Evolutionary conservation across 1,139 yeast genomes (phyloP).

Genomic region (Hemisphaericaspora xylanilytica): DNA sequence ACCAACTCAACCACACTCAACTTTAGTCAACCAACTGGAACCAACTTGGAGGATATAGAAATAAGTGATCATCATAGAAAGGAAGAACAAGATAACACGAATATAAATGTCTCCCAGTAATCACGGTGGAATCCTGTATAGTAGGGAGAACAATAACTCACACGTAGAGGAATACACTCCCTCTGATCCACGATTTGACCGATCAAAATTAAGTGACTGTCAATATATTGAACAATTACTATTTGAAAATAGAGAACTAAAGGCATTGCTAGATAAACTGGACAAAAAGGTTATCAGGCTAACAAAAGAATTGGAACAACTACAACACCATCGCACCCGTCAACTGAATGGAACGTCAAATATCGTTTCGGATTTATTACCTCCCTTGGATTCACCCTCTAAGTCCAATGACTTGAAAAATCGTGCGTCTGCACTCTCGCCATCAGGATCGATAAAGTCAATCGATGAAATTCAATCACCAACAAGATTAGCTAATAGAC

Average conservation of each 20-base stretch:
- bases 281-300: slow-evolving; percentile 6
- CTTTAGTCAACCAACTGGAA: too few relatives aligned
- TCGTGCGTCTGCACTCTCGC: too few relatives aligned
- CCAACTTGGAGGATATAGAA: too few relatives aligned
- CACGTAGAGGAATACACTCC: slow-evolving; percentile 26
- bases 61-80: too few relatives aligned
- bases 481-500: not conserved
- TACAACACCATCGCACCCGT: not conserved
- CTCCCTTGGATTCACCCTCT: not conserved
- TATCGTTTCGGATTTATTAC: not conserved
- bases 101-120: not conserved
- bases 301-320: not conserved
- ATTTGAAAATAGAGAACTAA: slow-evolving; percentile 38
- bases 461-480: not conserved
- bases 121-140: not conserved
- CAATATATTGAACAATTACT: slow-evolving; percentile 37
- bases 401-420: too few relatives aligned
- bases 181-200: slow-evolving; percentile 37
- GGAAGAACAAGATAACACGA: too few relatives aligned
- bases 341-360: too few relatives aligned
- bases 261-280: slow-evolving; percentile 8
- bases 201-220: slow-evolving; percentile 27
- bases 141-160: not conserved
- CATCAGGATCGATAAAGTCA: not conserved
- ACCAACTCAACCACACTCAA: too few relatives aligned